These are phyloP conservation scores for Coemansia sp. DNA, from an alignment of 192 early-diverging fungal species.

Conservation along the genomic window DNA sequence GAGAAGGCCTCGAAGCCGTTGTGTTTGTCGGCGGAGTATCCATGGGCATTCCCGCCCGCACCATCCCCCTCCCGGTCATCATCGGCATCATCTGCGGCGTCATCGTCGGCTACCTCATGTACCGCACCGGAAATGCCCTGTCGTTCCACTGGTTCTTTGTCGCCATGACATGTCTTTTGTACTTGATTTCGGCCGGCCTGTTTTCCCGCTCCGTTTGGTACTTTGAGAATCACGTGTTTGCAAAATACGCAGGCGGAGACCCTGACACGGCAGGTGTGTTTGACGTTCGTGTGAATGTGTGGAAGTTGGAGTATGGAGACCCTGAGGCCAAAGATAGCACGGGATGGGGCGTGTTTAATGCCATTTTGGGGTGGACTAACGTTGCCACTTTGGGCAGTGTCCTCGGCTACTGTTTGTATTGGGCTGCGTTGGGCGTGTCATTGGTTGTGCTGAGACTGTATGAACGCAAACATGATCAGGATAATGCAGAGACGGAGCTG, in stretches of 20 bases:
- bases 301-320: constrained; percentile 67
- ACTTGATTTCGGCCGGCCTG: constrained; percentile 81
- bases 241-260: constrained; percentile 65
- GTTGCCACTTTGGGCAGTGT: constrained; percentile 73
- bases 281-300: constrained; percentile 63
- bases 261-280: constrained; percentile 59
- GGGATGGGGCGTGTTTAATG: constrained; percentile 73
- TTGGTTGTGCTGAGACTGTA: constrained; percentile 47
- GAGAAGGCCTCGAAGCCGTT: constrained; percentile 89
- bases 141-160: constrained; percentile 80
- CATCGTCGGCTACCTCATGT: constrained; percentile 73
- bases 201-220: constrained; percentile 64
- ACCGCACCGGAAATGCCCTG: constrained; percentile 67
- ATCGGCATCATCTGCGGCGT: constrained; percentile 68
- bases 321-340: constrained; percentile 51
- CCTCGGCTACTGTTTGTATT: constrained; percentile 78
- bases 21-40: constrained; percentile 86
- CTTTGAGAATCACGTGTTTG: constrained; percentile 70
- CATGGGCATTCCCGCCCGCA: constrained; percentile 59
- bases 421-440: constrained; percentile 59
- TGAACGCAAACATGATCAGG: constrained; percentile 20
- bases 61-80: constrained; percentile 81
- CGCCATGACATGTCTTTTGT: constrained; percentile 66
- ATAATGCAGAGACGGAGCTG: background rate
- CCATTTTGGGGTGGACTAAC: constrained; percentile 77